Evolutionary conservation across 1,139 yeast genomes (phyloP), one percentile per base, ranked within the genome.

Genomic region (Geotrichum europaeum): DNA sequence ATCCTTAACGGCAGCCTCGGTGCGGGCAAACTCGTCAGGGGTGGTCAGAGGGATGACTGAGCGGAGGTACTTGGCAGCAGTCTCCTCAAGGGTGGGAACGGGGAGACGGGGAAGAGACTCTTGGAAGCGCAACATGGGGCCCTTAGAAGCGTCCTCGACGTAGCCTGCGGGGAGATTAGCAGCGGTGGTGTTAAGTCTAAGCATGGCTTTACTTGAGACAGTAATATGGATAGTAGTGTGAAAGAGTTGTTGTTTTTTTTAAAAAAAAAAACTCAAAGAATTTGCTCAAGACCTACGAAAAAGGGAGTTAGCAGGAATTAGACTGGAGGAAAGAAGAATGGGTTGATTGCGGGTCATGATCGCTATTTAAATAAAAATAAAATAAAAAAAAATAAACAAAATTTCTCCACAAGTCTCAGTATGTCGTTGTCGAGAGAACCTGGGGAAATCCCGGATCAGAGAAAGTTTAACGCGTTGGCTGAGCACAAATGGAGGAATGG

Each of bases 41-140:
- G 81, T 69, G 47, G 82, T 80, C 72, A 79, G 83, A 0, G 98
- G 96, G 69, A 82, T 82, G 60, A 94, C 84, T 1, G 94, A 81
- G 65, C 81, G 79, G 69, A 92, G 79, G 73, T 90, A 94, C 65
- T 84, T 83, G 25, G 79, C 74, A 47, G 89, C 82, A 15, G 97
- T 89, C 62, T 85, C 84, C 62, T 84, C 81, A 62, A 94, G 80
- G 2, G 86, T 76, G 1, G 99, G 99, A 13, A 94, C 96, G 1
- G 98, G 98, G 66, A 94, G 81, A 61, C 83, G 80, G 15, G 98
- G 97, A 62, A 94, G 81, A 52, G 85, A 79, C 53, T 81, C 80
- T 74, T 92, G 97, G 76, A 78, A 84, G 66, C 86, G 82, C 76
- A 78, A 89, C 67, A 92, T 84, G 65, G 83, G 84, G 55, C 96